Percentiles rank a stretch among this genome's conserved stretches.
Evolutionary conservation across 2,329 filamentous ascomycete species (phyloP).

Genomic region (Pseudocercospora vitis): DNA sequence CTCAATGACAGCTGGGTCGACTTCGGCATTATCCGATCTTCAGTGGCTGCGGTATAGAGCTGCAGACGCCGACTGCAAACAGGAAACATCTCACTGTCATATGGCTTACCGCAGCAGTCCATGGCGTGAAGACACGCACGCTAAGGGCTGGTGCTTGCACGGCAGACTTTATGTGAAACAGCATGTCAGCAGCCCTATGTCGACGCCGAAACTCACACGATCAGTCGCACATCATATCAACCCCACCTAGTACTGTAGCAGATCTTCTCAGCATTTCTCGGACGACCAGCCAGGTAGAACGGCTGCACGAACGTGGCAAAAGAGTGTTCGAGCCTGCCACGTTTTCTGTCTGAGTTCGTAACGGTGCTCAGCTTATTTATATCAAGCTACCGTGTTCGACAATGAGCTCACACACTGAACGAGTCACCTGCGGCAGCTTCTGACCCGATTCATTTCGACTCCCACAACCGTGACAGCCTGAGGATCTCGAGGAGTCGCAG

Average conservation of each 20-base stretch:
- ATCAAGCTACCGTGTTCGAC: conserved; percentile 24
- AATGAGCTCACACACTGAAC: conserved; percentile 27
- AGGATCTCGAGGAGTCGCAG: conserved; percentile 22
- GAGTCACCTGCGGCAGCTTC: conserved; percentile 27
- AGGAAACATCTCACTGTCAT: no score
- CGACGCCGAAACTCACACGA: no score
- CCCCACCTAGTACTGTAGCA: conserved; percentile 1
- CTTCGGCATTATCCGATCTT: not conserved
- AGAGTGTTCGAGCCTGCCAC: not conserved
- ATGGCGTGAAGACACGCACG: no score
- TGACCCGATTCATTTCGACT: conserved; percentile 19
- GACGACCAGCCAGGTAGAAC: no score
- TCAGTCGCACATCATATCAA: not conserved
- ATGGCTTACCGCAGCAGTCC: no score
- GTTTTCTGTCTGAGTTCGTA: not conserved
- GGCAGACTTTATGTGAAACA: no score
- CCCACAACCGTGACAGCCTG: conserved; percentile 24
- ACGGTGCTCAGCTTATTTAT: not conserved
- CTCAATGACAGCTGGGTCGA: not conserved
- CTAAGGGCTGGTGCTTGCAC: no score
- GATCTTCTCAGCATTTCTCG: not conserved
- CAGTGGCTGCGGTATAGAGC: no score
- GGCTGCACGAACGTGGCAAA: no score
- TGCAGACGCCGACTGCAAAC: no score
- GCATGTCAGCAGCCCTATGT: no score